Base-by-base conservation (phyloP, 768 basidiomycete species). In the Podaxis sp. region DNA sequence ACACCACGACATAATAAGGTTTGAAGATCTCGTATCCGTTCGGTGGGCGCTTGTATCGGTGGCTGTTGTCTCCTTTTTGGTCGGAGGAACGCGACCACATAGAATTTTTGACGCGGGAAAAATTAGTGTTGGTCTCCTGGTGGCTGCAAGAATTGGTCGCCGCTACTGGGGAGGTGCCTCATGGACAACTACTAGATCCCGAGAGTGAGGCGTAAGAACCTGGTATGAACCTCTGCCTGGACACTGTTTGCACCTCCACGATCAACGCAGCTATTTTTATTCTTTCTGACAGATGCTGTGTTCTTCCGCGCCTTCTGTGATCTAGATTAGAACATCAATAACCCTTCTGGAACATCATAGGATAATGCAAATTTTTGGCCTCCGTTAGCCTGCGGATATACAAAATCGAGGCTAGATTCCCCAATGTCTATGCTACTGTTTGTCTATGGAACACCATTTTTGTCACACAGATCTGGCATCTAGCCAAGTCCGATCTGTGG, bases 1-100 rank as follows among this genome's bases (percentile, higher is more conserved):
- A n/a, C 61, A 63, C 52, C 47, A 52, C 64, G 27, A 62, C 37
- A 36, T 25, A 36, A 61, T 32, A 14, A 82, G 80, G 3, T 74
- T 77, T 37, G 78, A 81, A 67, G 69, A 71, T 42, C 54, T 61
- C 4, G 52, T 82, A 40, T 78, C 82, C 2, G 69, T 78, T 21
- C 76, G 83, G 50, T 89, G 86, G 85, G 67, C 79, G 16, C 81
- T 89, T 66, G 66, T 77, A 3, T 64, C 72, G 10, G 72, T 89
- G 4, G 82, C 82, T 5, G 68, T 69, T 5, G 71, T 79, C 2
- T 84, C 90, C 50, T 84, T 91, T 66, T 61, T 88, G n/a, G 70
- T 81, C 47, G 92, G 91, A 13, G 82, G 89, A n/a, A 77, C 86
- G 27, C 77, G 74, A 65, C 82, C 86, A 2, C 90, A 90, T 67